These are phyloP conservation scores for Chrysoporthe puriensis DNA, from an alignment of 2,329 filamentous ascomycete genomes.

Conservation along the genomic window DNA sequence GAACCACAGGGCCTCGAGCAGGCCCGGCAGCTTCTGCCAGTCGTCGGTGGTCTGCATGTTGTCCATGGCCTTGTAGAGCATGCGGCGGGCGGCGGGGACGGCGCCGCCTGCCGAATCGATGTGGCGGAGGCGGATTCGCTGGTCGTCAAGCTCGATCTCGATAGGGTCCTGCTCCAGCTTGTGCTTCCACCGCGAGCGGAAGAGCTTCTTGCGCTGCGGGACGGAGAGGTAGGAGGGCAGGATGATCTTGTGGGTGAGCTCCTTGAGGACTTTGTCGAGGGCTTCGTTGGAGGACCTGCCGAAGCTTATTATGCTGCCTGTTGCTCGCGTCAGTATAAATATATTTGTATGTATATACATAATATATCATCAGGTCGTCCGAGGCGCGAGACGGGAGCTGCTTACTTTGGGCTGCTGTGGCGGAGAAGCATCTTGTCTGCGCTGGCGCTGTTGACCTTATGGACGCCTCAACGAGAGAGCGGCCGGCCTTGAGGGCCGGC, in stretches of 20 bases:
- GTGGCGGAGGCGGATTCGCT: constrained; percentile 56
- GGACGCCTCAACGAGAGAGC: constrained; percentile 30
- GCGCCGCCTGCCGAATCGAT: constrained; percentile 42
- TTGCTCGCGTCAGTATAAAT: constrained; percentile 23
- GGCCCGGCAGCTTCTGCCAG: constrained; percentile 55
- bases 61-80: constrained; percentile 43
- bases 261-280: constrained; percentile 56
- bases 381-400: background rate
- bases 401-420: constrained; percentile 30
- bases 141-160: constrained; percentile 61
- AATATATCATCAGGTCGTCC: background rate
- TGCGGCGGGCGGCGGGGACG: constrained; percentile 47
- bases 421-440: constrained; percentile 34
- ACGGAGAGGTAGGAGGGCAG: constrained; percentile 62
- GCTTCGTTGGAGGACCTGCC: constrained; percentile 54
- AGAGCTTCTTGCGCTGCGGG: constrained; percentile 58
- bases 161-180: constrained; percentile 59
- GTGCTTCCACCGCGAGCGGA: constrained; percentile 49
- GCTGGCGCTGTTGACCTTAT: constrained; percentile 17
- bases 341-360: background rate
- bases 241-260: constrained; percentile 62
- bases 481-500: constrained; percentile 33
- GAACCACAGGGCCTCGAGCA: constrained; percentile 53
- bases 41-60: constrained; percentile 54
- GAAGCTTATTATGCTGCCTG: constrained; percentile 48